A percentile compares a stretch with the other conserved stretches of the same genome.
These are phyloP conservation scores for Diaporthe sp. DNA, from an alignment of 2,329 filamentous ascomycete genomes.

Conservation along the genomic window DNA sequence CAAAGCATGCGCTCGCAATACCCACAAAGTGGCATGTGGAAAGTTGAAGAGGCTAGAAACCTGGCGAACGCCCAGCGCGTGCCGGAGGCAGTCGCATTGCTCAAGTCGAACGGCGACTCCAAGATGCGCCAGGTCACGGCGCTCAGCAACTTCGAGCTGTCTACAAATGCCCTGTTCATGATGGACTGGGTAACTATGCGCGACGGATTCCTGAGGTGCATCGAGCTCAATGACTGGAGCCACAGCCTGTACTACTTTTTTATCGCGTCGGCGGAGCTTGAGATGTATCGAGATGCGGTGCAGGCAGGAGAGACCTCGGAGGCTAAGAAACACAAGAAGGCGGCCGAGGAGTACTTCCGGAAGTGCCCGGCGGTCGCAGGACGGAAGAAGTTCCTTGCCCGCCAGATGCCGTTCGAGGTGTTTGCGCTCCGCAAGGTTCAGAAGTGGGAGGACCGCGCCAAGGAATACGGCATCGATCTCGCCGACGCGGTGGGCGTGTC, in stretches of 20 bases:
- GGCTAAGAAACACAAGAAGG: slow-evolving; percentile 69
- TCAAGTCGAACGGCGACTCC: slow-evolving; percentile 71
- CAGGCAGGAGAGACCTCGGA: slow-evolving; percentile 54
- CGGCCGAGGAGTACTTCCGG: slow-evolving; percentile 77
- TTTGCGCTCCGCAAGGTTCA: slow-evolving; percentile 86
- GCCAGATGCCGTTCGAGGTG: slow-evolving; percentile 89
- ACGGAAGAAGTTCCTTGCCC: slow-evolving; percentile 90
- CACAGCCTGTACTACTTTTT: slow-evolving; percentile 92
- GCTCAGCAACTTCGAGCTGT: slow-evolving; percentile 86
- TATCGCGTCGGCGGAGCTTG: slow-evolving; percentile 81
- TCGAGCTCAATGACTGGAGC: slow-evolving; percentile 91
- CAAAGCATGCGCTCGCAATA: slow-evolving; percentile 81
- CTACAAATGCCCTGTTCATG: slow-evolving; percentile 81
- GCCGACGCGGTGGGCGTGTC: slow-evolving; percentile 85
- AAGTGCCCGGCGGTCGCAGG: slow-evolving; percentile 81
- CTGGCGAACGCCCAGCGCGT: slow-evolving; percentile 76
- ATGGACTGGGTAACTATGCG: slow-evolving; percentile 83
- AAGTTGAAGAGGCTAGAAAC: slow-evolving; percentile 87
- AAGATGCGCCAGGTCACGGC: slow-evolving; percentile 91
- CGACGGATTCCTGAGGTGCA: slow-evolving; percentile 78
- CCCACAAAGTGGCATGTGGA: slow-evolving; percentile 86
- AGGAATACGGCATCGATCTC: slow-evolving; percentile 74
- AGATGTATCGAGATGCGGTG: slow-evolving; percentile 78
- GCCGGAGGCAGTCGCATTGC: slow-evolving; percentile 74
- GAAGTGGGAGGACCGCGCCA: slow-evolving; percentile 87